A percentile compares a stretch with the other conserved stretches of the same genome.
Evolutionary conservation across 768 basidiomycete genomes (phyloP).

Genomic region (Cystofilobasidium capitatum): DNA sequence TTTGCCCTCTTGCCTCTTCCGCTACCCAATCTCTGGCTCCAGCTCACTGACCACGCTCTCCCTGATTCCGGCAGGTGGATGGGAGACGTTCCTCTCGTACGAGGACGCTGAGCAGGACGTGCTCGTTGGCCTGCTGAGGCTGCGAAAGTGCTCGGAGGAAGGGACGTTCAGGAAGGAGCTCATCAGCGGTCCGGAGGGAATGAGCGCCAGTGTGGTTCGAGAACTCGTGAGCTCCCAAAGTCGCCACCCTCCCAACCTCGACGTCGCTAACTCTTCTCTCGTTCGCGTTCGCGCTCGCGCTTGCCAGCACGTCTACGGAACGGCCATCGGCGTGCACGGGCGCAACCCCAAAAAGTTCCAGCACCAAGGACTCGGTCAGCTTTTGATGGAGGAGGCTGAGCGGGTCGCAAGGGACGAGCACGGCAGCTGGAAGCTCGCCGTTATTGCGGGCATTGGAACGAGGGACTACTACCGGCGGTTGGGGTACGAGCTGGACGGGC

Average conservation of each 20-base stretch:
- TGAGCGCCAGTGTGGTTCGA: constrained; percentile 81
- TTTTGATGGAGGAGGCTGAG: constrained; percentile 98
- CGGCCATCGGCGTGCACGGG: constrained; percentile 92
- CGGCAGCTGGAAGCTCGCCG: constrained; percentile 88
- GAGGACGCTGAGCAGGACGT: constrained; percentile 97
- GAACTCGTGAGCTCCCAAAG: constrained; percentile 52
- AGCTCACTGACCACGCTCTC: neutral
- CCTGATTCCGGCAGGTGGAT: constrained; percentile 52
- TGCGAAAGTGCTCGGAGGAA: constrained; percentile 92
- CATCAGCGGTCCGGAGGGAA: constrained; percentile 57
- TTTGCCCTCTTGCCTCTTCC: neutral
- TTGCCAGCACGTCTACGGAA: constrained; percentile 66
- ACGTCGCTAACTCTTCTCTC: neutral
- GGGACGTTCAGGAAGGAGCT: constrained; percentile 94
- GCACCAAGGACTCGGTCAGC: constrained; percentile 90
- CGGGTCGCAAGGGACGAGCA: constrained; percentile 95
- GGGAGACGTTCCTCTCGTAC: constrained; percentile 99
- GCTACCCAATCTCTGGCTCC: neutral
- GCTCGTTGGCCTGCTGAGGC: constrained; percentile 78
- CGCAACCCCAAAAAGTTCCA: constrained; percentile 98
- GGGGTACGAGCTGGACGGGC: constrained; percentile 89
- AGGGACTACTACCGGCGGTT: constrained; percentile 91
- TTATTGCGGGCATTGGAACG: constrained; percentile 95
- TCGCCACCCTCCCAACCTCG: neutral
- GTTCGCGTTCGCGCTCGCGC: neutral